Conservation (phyloP, 495 filamentous ascomycete species). For the Penicillium canescens region DNA sequence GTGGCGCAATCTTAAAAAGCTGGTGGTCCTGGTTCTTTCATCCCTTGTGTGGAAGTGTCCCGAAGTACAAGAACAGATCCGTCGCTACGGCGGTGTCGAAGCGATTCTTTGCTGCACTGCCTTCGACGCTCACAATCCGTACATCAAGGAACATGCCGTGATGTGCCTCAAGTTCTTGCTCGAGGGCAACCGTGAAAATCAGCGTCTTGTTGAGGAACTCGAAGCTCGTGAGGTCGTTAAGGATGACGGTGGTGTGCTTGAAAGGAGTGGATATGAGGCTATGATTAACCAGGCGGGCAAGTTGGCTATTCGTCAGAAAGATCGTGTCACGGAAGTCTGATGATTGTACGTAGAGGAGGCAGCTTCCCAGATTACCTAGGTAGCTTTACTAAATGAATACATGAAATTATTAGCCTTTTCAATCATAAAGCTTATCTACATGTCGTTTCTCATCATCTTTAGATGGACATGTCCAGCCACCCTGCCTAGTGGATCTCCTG, state of each 20-base stretch:
- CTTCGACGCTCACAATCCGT: slow-evolving; percentile 86
- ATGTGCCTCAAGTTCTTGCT: slow-evolving; percentile 88
- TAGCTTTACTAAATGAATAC: not conserved
- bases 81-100: slow-evolving; percentile 77
- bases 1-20: slow-evolving; percentile 90
- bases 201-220: slow-evolving; percentile 69
- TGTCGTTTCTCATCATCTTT: too few species aligned
- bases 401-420: too few species aligned
- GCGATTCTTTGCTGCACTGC: slow-evolving; percentile 82
- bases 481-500: too few species aligned
- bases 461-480: too few species aligned
- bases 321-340: slow-evolving; percentile 8
- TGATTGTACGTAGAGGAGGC: slow-evolving; percentile 2
- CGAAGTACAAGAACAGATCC: slow-evolving; percentile 81
- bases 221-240: slow-evolving; percentile 52
- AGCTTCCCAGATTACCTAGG: too few species aligned
- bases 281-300: slow-evolving; percentile 55
- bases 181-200: slow-evolving; percentile 80
- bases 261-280: slow-evolving; percentile 53
- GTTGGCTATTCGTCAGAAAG: slow-evolving; percentile 40
- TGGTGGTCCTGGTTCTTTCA: slow-evolving; percentile 83
- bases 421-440: too few species aligned
- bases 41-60: slow-evolving; percentile 79
- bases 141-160: slow-evolving; percentile 86
- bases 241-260: slow-evolving; percentile 48